Conservation (phyloP, 2,329 filamentous ascomycete species). For the Aspergillus arachidicola region DNA sequence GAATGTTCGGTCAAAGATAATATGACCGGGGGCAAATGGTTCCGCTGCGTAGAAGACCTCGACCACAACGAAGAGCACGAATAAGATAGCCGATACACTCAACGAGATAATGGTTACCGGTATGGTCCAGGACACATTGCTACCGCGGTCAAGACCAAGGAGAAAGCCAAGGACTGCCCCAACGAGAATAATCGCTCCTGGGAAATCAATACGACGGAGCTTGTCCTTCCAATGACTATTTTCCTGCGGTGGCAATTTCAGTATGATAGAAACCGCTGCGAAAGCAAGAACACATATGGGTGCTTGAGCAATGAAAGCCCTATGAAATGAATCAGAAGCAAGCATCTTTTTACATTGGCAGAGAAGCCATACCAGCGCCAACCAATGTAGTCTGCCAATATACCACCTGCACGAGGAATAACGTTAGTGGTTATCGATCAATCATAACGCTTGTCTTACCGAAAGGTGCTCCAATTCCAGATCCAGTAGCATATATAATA, state of each 20-base stretch:
- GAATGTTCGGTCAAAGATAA: constrained; percentile 69
- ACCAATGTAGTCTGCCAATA: constrained; percentile 71
- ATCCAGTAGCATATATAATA: constrained; percentile 70
- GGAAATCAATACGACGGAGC: constrained; percentile 70
- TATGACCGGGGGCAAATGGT: constrained; percentile 73
- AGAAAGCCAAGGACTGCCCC: constrained; percentile 67
- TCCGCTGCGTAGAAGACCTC: constrained; percentile 69
- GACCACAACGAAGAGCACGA: constrained; percentile 67
- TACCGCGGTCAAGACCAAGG: constrained; percentile 71
- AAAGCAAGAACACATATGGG: constrained; percentile 70
- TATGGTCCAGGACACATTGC: constrained; percentile 69
- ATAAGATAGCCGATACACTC: constrained; percentile 59
- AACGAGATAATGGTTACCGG: constrained; percentile 62
- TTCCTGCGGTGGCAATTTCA: constrained; percentile 63
- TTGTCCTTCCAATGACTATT: constrained; percentile 67
- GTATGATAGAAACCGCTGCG: constrained; percentile 61
- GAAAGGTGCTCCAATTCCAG: constrained; percentile 68
- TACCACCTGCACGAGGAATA: constrained; percentile 48
- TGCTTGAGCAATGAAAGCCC: constrained; percentile 71
- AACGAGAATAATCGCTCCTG: constrained; percentile 69
- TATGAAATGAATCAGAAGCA: constrained; percentile 32
- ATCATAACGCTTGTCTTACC: constrained; percentile 39
- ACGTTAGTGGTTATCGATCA: not conserved
- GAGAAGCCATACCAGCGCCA: constrained; percentile 66
- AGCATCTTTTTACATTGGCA: not conserved